Evolutionary conservation across 106 monocot genomes (phyloP), one percentile per base, ranked within the genome.

Genomic region (Allium cepa): DNA sequence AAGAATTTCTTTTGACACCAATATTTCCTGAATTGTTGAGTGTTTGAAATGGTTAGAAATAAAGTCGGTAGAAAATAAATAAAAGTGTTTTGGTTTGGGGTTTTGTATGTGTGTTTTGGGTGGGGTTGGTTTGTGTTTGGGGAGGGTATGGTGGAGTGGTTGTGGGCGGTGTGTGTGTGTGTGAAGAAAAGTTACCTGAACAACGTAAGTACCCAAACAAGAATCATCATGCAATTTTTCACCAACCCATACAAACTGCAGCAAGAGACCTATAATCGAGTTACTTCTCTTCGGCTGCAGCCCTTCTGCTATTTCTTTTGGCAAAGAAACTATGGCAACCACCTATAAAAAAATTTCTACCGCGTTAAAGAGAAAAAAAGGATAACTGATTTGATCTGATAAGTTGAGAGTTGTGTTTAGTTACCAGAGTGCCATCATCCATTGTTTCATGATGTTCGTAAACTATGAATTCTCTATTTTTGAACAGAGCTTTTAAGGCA

Each of bases 201-300:
- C 73, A 64, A 94, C 94, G 52, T 94, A 90, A 13, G 94, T 94
- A 3, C 84, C 94, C 47, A 87, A 61, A 76, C 94, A 90, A 9
- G 86, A 87, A 57, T 80, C 76, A 72, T 79, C 84, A 15, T 87
- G 87, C 53, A 79, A 73, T 62, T 82, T 90, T 81, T 94, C 94
- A 8, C 90, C 90, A 9, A 90, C 90, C 94, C 94, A 94, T 69
- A 90, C 94, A 45, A 90, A 94, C 53, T 94, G 94, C 58, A 94
- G 72, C 65, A 94, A 63, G 11, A 94, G 73, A 8, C 90, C 87
- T 51, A 86, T 56, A 53, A 90, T 87, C 3, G 73, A 76, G 58
- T 85, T 85, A 63, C 22, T 85, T 50, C 63, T 72, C 80, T 81
- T 80, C 2, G 94, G 94, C 17, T 82, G 84, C 75, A 94, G 63